Evolutionary conservation across 2,329 filamentous ascomycete genomes (phyloP), one percentile per base, ranked within the genome.

Genomic region (Aspergillus sp.): DNA sequence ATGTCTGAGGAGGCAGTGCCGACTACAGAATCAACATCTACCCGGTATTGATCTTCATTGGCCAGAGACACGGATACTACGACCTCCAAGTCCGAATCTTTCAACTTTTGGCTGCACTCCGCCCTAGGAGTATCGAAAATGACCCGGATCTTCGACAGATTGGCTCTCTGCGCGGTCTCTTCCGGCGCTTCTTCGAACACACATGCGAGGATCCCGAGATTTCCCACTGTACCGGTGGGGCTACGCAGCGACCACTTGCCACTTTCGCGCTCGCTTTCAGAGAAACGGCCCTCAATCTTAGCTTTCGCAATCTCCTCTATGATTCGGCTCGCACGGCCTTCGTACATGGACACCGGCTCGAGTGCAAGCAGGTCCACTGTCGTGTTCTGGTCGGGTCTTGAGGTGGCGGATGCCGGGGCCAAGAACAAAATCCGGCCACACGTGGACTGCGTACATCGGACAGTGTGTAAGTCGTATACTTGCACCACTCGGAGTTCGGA

Each of bases 271-370:
- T 97, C 91, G n/a, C 81, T 75, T 72, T 97, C 92, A 0, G 90
- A 80, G 70, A 96, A 97, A 10, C 93, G 86, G 5, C 88, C 90
- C 76, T 97, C 94, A 13, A 97, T 87, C 65, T 89, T 87, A 8
- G 93, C 92, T 77, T 94, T 96, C 51, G 88, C 87, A 12, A 97
- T 83, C 65, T 98, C 95, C 76, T 98, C 94, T 28, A 87, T 87
- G 76, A 91, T 88, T 62, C 89, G 91, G 17, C 82, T 80, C 1
- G 90, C 91, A 73, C 89, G 93, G 25, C 88, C 88, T 71, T 96
- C 91, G 68, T 94, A 94, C 7, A 85, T 79, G 55, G 91, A 91
- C 54, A 89, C 85, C 1, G 96, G 82, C 43, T 89, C 76, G 70
- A 96, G 90, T 62, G 87, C 89, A 30, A 89, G 83, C 10, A 88